Conservation (phyloP, 805 yeast species). For the Lachancea kluyveri region DNA sequence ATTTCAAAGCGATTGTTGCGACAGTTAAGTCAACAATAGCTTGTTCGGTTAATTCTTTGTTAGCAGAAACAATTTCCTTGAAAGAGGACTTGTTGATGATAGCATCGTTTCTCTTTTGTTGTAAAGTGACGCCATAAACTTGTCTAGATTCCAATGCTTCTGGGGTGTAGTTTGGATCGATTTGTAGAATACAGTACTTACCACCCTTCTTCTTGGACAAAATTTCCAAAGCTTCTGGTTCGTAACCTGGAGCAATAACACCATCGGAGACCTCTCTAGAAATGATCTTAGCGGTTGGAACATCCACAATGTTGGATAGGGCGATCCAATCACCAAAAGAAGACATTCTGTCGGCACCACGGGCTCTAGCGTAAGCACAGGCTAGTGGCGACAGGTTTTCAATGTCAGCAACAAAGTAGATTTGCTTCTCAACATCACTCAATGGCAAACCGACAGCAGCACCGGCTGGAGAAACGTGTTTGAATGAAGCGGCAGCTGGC, state of each 20-base stretch:
- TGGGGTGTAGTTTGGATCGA: constrained; percentile 91
- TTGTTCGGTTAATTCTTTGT: constrained; percentile 84
- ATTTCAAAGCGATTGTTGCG: constrained; percentile 94
- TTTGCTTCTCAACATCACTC: constrained; percentile 83
- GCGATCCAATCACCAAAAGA: constrained; percentile 99
- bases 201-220: constrained; percentile 93
- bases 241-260: constrained; percentile 96
- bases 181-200: constrained; percentile 92
- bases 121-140: constrained; percentile 91
- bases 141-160: constrained; percentile 80
- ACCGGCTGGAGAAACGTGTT: constrained; percentile 99
- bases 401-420: constrained; percentile 91
- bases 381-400: constrained; percentile 96
- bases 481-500: constrained; percentile 98
- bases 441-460: constrained; percentile 96
- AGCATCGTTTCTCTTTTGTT: constrained; percentile 97
- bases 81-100: constrained; percentile 85
- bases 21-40: constrained; percentile 91
- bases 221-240: constrained; percentile 84
- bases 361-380: constrained; percentile 96
- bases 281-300: constrained; percentile 93
- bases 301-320: constrained; percentile 90
- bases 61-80: constrained; percentile 83
- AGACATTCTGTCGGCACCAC: constrained; percentile 99
- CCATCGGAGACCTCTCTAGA: constrained; percentile 98